Evolutionary conservation across 1,284 basidiomycete genomes (phyloP), one percentile per base, ranked within the genome.

Genomic region (Fomitopsis palustris): DNA sequence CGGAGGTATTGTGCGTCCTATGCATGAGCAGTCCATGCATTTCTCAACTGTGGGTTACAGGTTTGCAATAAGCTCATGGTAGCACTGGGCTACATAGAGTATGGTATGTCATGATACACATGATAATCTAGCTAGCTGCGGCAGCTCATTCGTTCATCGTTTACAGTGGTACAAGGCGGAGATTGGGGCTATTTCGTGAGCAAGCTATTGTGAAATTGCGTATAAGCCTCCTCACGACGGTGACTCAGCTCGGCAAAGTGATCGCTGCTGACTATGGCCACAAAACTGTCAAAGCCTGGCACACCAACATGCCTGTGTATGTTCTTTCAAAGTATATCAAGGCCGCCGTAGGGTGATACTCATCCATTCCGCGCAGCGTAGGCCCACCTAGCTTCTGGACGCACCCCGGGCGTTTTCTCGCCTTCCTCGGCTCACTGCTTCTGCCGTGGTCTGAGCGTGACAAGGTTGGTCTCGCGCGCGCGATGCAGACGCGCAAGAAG

Each of bases 21-120:
- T 29, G 37, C 3, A 19, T 16, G 16, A 2, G 54, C 6, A 39
- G 2, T 12, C 3, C 2, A 25, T 19, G 27, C 49, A 27, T 33
- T 33, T 9, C 25, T 3, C 27, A 14, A n/a, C 19, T 17, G 7
- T n/a, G 2, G 31, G 6, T 33, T 6, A 33, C 29, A 79, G 78
- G 69, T 78, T 3, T 68, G 68, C 9, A 69, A 81, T 62, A 81
- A 81, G 58, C 58, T 82, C 43, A 81, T 82, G 80, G 55, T 77
- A 4, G 64, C 74, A 0, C 66, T 81, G n/a, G 79, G 80, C 0
- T 82, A 82, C 63, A 62, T 74, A 8, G 73, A 81, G 67, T 82
- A 81, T 60, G 78, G 79, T 78, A 43, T 10, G 74, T 66, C 7
- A 14, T n/a, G n/a, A 21, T 17, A 8, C 3, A 43, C 23, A 3